Conservation (phyloP, 202 grass and related monocot species). For the Elaeis oleifera region DNA sequence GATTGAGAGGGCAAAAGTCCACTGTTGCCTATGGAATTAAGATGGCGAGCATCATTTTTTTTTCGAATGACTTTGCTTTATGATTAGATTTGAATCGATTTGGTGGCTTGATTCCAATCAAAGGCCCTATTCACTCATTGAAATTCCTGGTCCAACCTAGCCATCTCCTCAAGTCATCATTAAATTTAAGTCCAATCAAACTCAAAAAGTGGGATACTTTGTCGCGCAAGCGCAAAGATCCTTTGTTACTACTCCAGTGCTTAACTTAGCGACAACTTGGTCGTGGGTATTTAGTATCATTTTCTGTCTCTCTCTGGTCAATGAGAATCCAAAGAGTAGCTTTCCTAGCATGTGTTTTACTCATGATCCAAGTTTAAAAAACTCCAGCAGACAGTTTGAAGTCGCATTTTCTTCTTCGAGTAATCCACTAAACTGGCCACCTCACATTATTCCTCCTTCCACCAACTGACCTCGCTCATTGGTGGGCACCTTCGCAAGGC, state of each 20-base stretch:
- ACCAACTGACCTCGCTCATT: slow-evolving; percentile 32
- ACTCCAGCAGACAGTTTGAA: slow-evolving; percentile 37
- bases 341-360: slow-evolving; percentile 43
- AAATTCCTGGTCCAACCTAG: slow-evolving; percentile 13
- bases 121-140: slow-evolving; percentile 4
- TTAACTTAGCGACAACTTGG: slow-evolving; percentile 10
- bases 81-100: slow-evolving; percentile 17
- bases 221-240: slow-evolving; percentile 24
- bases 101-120: slow-evolving; percentile 9
- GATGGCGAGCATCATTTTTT: slow-evolving; percentile 20
- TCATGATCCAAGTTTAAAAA: slow-evolving; percentile 23
- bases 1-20: too few species aligned
- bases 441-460: slow-evolving; percentile 70
- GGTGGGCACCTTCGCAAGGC: slow-evolving; percentile 16
- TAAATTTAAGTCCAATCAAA: slow-evolving; percentile 10
- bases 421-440: slow-evolving; percentile 38
- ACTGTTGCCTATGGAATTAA: background rate
- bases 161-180: background rate
- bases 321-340: slow-evolving; percentile 61
- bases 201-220: slow-evolving; percentile 8
- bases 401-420: slow-evolving; percentile 28
- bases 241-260: slow-evolving; percentile 13
- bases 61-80: background rate
- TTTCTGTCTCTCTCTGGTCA: slow-evolving; percentile 32
- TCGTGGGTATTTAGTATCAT: slow-evolving; percentile 41